phyloP scores from a whole-genome alignment of 176 grass and related monocot genomes.

The Triticum turgidum region DNA sequence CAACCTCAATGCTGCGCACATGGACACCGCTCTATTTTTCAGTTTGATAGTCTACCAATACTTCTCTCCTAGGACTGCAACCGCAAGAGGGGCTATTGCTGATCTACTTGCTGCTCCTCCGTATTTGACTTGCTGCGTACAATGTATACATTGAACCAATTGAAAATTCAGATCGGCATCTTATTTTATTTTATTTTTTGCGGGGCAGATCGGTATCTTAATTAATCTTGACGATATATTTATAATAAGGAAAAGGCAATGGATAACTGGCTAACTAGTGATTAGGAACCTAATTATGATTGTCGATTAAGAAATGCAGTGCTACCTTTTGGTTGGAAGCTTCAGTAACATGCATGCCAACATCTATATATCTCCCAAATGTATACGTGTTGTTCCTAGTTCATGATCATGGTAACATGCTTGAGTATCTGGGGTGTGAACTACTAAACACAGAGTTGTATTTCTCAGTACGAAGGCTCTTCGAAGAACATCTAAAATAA shows the following conservation, averaged over 20 bases:
- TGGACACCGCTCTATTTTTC: conserved; percentile 27
- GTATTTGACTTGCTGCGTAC: not conserved
- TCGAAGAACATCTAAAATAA: no score
- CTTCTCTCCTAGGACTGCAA: not conserved
- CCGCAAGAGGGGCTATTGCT: not conserved
- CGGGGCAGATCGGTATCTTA: not conserved
- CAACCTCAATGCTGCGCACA: conserved; percentile 38
- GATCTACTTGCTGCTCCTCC: not conserved
- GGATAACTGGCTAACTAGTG: not conserved
- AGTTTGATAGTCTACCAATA: not conserved
- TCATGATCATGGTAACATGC: not conserved
- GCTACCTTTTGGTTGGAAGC: conserved; percentile 31
- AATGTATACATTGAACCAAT: not conserved
- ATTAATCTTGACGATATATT: not conserved
- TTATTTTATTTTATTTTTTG: not conserved
- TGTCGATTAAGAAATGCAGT: conserved; percentile 10
- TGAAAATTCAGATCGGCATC: conserved; percentile 13
- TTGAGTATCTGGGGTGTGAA: not conserved
- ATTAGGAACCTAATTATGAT: conserved; percentile 14
- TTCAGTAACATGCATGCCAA: conserved; percentile 34
- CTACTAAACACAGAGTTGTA: not conserved
- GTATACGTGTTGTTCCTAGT: not conserved
- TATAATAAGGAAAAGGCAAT: not conserved
- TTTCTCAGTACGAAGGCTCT: no score
- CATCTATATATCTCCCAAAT: not conserved